Base-by-base conservation (phyloP, 208 protist genomes). In the Trypanosoma conorhini region DNA sequence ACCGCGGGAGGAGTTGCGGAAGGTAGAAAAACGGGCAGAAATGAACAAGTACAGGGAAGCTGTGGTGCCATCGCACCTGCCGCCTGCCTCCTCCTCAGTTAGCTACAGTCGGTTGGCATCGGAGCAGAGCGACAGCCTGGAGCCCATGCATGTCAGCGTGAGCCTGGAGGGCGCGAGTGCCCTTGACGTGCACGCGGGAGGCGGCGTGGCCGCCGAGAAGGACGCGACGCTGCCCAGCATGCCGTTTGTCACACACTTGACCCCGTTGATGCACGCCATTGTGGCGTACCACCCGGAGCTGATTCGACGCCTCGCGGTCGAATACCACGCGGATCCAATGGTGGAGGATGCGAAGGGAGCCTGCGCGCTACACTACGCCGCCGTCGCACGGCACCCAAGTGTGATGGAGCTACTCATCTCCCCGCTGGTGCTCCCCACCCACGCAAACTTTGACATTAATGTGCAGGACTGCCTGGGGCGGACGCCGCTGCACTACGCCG, bases 401-500 rank as follows among this genome's bases (percentile, higher is more conserved):
- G 80, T 93, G 22, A 83, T 93, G 63, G 85, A 90, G 55, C 42
- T 91, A 40, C 64, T 93, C 22, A 57, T 93, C 30, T 76, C 72
- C 12, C 26, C 51, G n/a, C 38, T 70, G 33, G 54, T 56, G 24
- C 21, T 48, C 0, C 55, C 65, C 40, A 13, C 56, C 24, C 10
- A 67, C 51, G 5, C 21, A 33, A 56, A 75, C 44, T 71, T 92
- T 40, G 90, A 95, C 70, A 57, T 97, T 26, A 95, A 97, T 68
- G 64, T 68, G 9, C 62, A 81, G 19, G 93, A 97, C 75, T 83
- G 86, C 68, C 66, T 75, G 17, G 88, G 89, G 24, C 77, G 87
- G 22, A 96, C 93, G 0, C 81, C 93, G 31, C 79, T 97, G 38
- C 89, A 95, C 76, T 91, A 94, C 78, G 93, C 93, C 48, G 85